Conservation (phyloP, 2,329 filamentous ascomycete genomes). For the Cordyceps fumosorosea region DNA sequence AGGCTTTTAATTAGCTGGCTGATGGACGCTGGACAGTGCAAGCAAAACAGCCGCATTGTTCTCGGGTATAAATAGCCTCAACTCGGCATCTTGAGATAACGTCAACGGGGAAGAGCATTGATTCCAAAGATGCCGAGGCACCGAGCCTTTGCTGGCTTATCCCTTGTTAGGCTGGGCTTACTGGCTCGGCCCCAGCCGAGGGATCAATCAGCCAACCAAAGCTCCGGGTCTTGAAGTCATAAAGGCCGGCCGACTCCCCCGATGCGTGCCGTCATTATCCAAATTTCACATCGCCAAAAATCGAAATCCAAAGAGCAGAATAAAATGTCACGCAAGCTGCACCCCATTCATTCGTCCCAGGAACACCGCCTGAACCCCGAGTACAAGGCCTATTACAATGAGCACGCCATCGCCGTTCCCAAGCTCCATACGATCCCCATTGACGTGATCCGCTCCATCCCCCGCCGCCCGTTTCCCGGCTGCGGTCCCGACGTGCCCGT, state of each 20-base stretch:
- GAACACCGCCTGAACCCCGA: neutral
- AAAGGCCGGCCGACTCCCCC: neutral
- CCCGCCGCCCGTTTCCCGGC: neutral
- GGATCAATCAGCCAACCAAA: neutral
- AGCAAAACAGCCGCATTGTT: no score
- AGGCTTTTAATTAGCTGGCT: no score
- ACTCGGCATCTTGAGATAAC: neutral
- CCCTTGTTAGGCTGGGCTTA: neutral
- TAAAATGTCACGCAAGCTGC: conserved; percentile 23
- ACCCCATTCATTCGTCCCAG: conserved; percentile 16
- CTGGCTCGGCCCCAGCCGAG: neutral
- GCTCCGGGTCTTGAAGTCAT: neutral
- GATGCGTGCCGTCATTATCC: neutral
- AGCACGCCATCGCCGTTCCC: neutral
- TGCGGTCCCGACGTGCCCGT: neutral
- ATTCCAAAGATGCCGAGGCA: neutral
- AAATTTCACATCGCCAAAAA: neutral
- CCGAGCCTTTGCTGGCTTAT: neutral
- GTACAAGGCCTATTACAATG: conserved; percentile 3
- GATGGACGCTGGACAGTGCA: no score
- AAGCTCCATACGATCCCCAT: neutral
- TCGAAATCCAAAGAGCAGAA: neutral
- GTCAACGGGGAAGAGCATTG: neutral
- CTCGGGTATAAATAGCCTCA: neutral
- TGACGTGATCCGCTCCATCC: neutral